A percentile compares a stretch with the other conserved stretches of the same genome.
Conservation (phyloP, 164 flowering plant species). For the Saururus chinensis region DNA sequence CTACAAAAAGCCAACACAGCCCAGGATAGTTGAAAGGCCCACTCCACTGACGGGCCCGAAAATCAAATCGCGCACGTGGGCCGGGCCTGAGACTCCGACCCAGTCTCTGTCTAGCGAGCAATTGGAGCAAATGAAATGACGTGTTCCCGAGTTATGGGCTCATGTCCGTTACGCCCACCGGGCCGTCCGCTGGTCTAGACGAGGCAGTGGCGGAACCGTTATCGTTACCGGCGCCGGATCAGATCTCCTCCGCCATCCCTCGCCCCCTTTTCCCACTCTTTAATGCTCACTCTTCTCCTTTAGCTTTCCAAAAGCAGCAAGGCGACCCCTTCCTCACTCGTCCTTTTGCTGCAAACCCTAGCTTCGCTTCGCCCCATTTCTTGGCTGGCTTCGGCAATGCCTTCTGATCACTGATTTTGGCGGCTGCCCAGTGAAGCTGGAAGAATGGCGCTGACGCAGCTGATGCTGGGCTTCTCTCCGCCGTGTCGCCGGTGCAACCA, state of each 20-base stretch:
- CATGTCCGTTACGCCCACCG: not conserved
- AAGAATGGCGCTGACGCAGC: not conserved
- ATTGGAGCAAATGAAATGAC: too few relatives aligned
- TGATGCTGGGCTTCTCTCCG: not conserved
- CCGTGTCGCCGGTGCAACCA: not conserved
- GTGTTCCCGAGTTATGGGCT: not conserved
- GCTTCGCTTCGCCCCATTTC: too few relatives aligned
- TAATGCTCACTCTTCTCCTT: not conserved
- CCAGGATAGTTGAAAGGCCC: too few relatives aligned
- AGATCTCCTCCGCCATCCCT: not conserved
- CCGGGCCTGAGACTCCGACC: too few relatives aligned
- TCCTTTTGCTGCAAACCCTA: not conserved
- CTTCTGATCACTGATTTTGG: not conserved
- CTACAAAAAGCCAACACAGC: too few relatives aligned
- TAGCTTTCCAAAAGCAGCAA: not conserved
- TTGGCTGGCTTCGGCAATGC: not conserved
- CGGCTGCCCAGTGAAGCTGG: not conserved
- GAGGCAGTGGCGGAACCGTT: not conserved
- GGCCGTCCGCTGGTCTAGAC: not conserved
- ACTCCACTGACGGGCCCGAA: too few relatives aligned
- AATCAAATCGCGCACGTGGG: too few relatives aligned
- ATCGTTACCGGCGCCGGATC: not conserved
- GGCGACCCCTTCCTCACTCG: not conserved
- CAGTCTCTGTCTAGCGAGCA: too few relatives aligned
- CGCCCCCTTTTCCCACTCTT: not conserved